Conservation (phyloP, 768 basidiomycete genomes). For the Amanita rimosa region DNA sequence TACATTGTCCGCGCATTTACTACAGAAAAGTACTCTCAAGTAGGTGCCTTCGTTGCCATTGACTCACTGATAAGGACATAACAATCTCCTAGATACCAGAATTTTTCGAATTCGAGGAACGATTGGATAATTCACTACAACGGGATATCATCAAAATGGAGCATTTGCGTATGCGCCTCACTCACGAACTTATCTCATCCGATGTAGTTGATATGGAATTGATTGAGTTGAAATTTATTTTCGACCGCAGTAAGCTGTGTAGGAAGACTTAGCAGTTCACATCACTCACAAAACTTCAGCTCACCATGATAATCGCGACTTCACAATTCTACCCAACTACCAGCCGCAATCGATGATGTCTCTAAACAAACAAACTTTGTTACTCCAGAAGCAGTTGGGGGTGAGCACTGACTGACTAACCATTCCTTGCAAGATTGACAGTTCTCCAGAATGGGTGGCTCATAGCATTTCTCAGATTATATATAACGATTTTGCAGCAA, state of each 20-base stretch:
- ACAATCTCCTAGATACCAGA: constrained; percentile 55
- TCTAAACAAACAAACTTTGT: constrained; percentile 56
- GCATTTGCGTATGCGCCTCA: constrained; percentile 72
- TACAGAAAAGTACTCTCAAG: constrained; percentile 77
- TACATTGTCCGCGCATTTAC: constrained; percentile 72
- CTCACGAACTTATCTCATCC: constrained; percentile 59
- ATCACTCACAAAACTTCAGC: constrained; percentile 25
- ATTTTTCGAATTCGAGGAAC: constrained; percentile 72
- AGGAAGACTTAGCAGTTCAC: constrained; percentile 1
- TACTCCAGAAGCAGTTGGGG: constrained; percentile 53
- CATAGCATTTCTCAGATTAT: constrained; percentile 57
- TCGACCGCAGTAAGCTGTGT: constrained; percentile 49
- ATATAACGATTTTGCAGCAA: constrained; percentile 67
- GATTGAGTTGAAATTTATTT: constrained; percentile 75
- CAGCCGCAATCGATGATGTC: constrained; percentile 45
- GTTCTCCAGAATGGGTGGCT: constrained; percentile 57
- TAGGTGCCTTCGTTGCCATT: constrained; percentile 12
- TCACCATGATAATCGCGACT: constrained; percentile 84
- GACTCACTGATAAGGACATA: background rate
- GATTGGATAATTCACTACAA: constrained; percentile 76
- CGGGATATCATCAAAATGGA: constrained; percentile 77
- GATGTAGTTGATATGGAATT: constrained; percentile 76
- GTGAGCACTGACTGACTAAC: constrained; percentile 27
- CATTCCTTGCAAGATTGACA: background rate
- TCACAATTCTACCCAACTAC: constrained; percentile 65